These are phyloP conservation scores for Anthracocystis panici-leucophaei DNA, from an alignment of 1,284 basidiomycete genomes.

Conservation along the genomic window DNA sequence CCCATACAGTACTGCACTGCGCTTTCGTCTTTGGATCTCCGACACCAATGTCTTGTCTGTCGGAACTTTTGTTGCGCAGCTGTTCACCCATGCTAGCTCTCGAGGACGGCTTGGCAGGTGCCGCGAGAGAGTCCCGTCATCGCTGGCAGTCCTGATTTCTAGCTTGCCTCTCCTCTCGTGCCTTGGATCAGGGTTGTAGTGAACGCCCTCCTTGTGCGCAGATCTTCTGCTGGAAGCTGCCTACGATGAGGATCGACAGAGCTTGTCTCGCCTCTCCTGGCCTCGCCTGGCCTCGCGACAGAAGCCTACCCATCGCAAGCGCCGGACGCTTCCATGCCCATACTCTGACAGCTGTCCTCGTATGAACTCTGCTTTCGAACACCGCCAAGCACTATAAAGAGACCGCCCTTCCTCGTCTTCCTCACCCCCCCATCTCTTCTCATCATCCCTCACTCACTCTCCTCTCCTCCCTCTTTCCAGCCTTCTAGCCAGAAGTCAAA, in stretches of 20 bases:
- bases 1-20: background rate
- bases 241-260: background rate
- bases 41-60: slow-evolving; percentile 14
- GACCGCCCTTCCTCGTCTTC: slow-evolving; percentile 15
- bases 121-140: background rate
- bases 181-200: slow-evolving; percentile 2
- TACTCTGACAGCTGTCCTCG: slow-evolving; percentile 17
- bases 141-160: slow-evolving; percentile 1
- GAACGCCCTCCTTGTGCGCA: background rate
- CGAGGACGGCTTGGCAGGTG: slow-evolving; percentile 3
- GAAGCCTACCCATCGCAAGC: background rate
- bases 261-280: background rate
- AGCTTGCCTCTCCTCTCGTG: slow-evolving; percentile 8
- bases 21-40: slow-evolving; percentile 3
- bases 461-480: slow-evolving; percentile 17
- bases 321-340: slow-evolving; percentile 2
- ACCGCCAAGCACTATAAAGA: slow-evolving; percentile 35
- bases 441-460: slow-evolving; percentile 28
- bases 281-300: background rate
- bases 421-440: slow-evolving; percentile 30
- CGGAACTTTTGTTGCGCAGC: slow-evolving; percentile 31
- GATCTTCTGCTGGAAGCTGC: background rate
- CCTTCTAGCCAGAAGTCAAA: slow-evolving; percentile 41
- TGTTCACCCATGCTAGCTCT: slow-evolving; percentile 7
- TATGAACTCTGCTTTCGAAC: slow-evolving; percentile 28